A percentile compares a stretch with the other conserved stretches of the same genome.
Conservation (phyloP, 2,329 filamentous ascomycete species). For the Penicillium sp. region DNA sequence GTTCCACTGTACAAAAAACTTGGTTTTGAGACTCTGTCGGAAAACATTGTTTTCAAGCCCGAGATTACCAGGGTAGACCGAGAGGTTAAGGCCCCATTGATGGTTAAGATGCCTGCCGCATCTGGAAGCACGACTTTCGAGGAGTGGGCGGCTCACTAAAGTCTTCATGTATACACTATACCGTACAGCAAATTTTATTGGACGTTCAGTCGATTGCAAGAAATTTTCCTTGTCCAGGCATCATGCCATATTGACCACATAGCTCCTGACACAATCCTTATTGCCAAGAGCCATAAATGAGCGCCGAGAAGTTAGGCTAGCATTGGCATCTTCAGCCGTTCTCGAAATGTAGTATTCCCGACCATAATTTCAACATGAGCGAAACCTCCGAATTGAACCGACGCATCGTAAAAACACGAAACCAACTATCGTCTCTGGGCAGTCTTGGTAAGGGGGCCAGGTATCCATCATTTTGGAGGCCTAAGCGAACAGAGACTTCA, state of each 20-base stretch:
- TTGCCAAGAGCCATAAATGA: too few relatives aligned
- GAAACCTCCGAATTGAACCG: not conserved
- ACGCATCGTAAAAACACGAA: not conserved
- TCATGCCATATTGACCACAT: too few relatives aligned
- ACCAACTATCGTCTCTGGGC: not conserved
- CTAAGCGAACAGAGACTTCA: not conserved
- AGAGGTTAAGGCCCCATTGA: slow-evolving; percentile 45
- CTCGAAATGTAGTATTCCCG: not conserved
- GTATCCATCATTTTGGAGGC: not conserved
- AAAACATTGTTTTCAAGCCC: slow-evolving; percentile 44
- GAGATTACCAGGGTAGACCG: slow-evolving; percentile 23
- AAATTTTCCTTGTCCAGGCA: too few relatives aligned
- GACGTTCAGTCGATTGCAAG: too few relatives aligned
- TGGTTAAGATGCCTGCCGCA: slow-evolving; percentile 44
- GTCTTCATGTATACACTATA: not conserved
- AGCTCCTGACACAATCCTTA: too few relatives aligned
- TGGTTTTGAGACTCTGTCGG: slow-evolving; percentile 40
- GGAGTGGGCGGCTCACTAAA: slow-evolving; percentile 2
- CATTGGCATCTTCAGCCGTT: not conserved
- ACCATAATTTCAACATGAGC: not conserved
- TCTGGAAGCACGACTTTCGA: not conserved
- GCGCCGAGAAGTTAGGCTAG: too few relatives aligned
- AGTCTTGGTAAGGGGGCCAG: not conserved
- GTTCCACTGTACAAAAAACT: slow-evolving; percentile 49
- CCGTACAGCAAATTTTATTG: not conserved